phyloP scores from a whole-genome alignment of 257 asterid species.

The Solanum sejunctum region DNA sequence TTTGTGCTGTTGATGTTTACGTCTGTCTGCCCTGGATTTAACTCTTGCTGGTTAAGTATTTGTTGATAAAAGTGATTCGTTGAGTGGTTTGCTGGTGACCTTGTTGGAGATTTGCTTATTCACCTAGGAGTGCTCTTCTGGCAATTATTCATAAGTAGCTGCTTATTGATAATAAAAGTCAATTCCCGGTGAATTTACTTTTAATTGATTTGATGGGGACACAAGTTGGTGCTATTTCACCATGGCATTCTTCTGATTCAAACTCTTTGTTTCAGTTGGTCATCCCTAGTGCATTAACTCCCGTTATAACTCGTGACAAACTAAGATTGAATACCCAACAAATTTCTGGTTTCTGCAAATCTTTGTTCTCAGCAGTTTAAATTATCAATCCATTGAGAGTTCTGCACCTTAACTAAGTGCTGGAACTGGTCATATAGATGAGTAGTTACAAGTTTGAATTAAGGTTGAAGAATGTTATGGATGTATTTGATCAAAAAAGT shows the following conservation, averaged over 20 bases:
- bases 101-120: neutral
- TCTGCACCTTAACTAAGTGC: neutral
- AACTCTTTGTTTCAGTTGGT: neutral
- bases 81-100: neutral
- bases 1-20: neutral
- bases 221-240: neutral
- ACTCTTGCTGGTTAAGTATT: neutral
- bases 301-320: neutral
- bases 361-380: neutral
- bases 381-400: neutral
- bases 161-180: neutral
- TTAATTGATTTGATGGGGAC: neutral
- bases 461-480: too few relatives aligned
- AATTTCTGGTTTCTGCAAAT: neutral
- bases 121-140: neutral
- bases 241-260: neutral
- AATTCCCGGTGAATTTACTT: neutral
- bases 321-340: neutral
- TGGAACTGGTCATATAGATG: too few relatives aligned
- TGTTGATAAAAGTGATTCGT: neutral
- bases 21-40: neutral
- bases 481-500: too few relatives aligned
- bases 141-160: neutral
- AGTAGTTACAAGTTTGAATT: too few relatives aligned
- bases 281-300: neutral